phyloP scores from a whole-genome alignment of 352 stramenopile genomes.

The Phytophthora pinifolia region DNA sequence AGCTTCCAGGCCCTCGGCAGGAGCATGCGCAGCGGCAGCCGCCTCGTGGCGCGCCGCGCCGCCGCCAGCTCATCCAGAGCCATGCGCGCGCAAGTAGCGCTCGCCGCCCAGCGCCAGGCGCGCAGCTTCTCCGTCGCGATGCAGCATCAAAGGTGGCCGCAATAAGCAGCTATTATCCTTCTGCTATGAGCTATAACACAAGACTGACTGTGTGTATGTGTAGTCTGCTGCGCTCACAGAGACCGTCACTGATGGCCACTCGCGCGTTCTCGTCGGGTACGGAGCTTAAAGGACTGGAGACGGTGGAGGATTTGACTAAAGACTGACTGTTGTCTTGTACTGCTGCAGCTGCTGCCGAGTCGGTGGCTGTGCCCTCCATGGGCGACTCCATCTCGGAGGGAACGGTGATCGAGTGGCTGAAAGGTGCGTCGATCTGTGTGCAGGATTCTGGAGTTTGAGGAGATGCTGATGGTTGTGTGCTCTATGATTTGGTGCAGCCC shows the following conservation, averaged over 20 bases:
- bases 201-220: neutral
- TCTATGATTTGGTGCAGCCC: slow-evolving; percentile 29
- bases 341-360: slow-evolving; percentile 39
- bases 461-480: neutral
- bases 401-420: slow-evolving; percentile 96
- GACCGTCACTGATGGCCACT: slow-evolving; percentile 6
- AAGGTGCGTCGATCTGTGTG: slow-evolving; percentile 43
- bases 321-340: neutral
- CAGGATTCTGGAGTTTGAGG: neutral
- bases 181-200: neutral
- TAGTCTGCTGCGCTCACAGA: slow-evolving; percentile 33
- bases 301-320: too few relatives aligned
- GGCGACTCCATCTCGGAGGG: slow-evolving; percentile 98
- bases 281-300: neutral
- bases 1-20: slow-evolving; percentile 53
- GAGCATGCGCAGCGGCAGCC: slow-evolving; percentile 39
- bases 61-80: slow-evolving; percentile 15
- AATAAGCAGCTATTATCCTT: neutral
- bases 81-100: slow-evolving; percentile 14
- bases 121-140: slow-evolving; percentile 30
- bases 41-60: slow-evolving; percentile 32
- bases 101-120: slow-evolving; percentile 10
- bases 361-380: slow-evolving; percentile 86
- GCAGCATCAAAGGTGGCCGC: slow-evolving; percentile 28
- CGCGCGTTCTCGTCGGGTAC: slow-evolving; percentile 58